Evolutionary conservation across 2,329 filamentous ascomycete genomes (phyloP).

Genomic region (Scorias spongiosa): DNA sequence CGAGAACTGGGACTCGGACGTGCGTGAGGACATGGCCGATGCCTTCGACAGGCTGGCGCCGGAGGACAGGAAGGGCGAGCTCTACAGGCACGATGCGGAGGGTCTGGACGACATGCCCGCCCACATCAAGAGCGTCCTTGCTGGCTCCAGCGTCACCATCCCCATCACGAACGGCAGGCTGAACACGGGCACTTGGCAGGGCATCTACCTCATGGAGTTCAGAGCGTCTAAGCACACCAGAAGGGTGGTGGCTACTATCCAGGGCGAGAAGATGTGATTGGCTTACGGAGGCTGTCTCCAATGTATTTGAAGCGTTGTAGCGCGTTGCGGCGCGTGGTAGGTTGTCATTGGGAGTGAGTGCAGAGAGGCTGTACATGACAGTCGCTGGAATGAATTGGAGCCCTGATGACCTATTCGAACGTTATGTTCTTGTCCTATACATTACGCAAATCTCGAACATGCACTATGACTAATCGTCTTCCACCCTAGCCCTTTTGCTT

Average conservation of each 20-base stretch:
- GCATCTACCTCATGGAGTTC: slow-evolving; percentile 93
- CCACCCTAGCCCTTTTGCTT: slow-evolving; percentile 61
- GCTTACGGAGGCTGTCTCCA: neutral
- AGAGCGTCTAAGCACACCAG: slow-evolving; percentile 59
- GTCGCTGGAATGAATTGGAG: no score
- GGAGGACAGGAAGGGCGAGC: slow-evolving; percentile 46
- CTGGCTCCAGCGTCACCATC: slow-evolving; percentile 79
- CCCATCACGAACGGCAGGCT: slow-evolving; percentile 78
- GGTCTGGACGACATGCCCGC: slow-evolving; percentile 93
- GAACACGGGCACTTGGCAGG: slow-evolving; percentile 61
- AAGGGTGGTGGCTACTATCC: slow-evolving; percentile 81
- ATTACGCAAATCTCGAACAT: no score
- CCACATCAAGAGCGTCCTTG: slow-evolving; percentile 80
- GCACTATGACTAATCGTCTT: slow-evolving; percentile 41
- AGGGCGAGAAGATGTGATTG: slow-evolving; percentile 51
- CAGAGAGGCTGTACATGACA: no score
- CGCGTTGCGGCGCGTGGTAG: neutral
- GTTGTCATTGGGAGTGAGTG: no score
- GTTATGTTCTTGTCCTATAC: no score
- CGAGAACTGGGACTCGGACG: slow-evolving; percentile 78
- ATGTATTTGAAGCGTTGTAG: neutral
- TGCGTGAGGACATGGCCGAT: slow-evolving; percentile 87
- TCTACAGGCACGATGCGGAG: slow-evolving; percentile 81
- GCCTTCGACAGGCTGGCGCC: slow-evolving; percentile 82
- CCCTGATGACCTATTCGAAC: no score